Evolutionary conservation across 176 grass and related monocot genomes (phyloP).

Genomic region (Poa annua): DNA sequence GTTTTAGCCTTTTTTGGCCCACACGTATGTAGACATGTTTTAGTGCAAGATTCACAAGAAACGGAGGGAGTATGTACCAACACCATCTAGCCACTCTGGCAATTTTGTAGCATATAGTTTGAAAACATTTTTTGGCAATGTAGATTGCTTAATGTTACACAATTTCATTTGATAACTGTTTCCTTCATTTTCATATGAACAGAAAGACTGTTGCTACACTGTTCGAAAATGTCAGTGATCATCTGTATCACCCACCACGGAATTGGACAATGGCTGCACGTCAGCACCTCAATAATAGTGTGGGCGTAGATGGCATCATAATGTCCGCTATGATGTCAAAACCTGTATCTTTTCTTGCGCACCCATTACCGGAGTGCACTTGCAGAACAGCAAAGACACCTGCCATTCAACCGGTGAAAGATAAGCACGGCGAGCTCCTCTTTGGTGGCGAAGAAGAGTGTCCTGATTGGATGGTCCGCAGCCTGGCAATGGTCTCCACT

Average conservation of each 20-base stretch:
- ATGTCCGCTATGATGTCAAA: constrained; percentile 63
- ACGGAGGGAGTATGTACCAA: not conserved
- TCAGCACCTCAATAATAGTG: constrained; percentile 78
- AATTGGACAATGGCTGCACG: constrained; percentile 84
- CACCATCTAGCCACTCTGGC: constrained; percentile 18
- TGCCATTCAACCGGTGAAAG: constrained; percentile 38
- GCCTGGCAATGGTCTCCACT: constrained; percentile 35
- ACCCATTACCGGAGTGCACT: constrained; percentile 82
- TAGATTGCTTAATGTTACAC: constrained; percentile 26
- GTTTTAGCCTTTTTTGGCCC: too few species aligned
- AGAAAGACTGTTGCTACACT: constrained; percentile 73
- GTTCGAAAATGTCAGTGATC: constrained; percentile 67
- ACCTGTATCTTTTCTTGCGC: constrained; percentile 73
- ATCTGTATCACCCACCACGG: constrained; percentile 76
- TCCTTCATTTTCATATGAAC: constrained; percentile 42
- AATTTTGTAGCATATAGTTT: not conserved
- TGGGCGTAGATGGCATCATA: constrained; percentile 54
- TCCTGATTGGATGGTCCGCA: constrained; percentile 68
- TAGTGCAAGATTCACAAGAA: too few species aligned
- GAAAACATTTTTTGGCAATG: not conserved
- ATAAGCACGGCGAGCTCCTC: constrained; percentile 29
- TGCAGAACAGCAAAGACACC: constrained; percentile 58
- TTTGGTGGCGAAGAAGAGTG: constrained; percentile 75
- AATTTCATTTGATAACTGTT: constrained; percentile 23
- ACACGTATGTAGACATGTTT: too few species aligned